These are phyloP conservation scores for Colletotrichum truncatum DNA, from an alignment of 2,329 filamentous ascomycete species.

Conservation along the genomic window DNA sequence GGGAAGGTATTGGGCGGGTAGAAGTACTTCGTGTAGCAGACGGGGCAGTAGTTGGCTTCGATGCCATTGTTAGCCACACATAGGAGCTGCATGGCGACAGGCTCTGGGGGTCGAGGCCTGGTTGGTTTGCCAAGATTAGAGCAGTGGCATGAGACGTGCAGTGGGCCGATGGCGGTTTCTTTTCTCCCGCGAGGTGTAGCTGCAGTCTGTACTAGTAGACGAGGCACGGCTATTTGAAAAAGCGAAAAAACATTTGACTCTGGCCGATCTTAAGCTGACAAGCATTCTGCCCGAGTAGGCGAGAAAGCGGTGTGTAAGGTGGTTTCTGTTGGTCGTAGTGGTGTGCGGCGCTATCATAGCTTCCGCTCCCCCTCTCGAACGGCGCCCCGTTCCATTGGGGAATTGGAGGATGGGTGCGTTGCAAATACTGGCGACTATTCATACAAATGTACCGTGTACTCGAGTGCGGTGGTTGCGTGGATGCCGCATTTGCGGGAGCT, in stretches of 20 bases:
- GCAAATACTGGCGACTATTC: constrained; percentile 2
- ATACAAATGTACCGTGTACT: too few relatives aligned
- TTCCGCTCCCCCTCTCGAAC: constrained; percentile 15
- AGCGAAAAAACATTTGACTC: background rate
- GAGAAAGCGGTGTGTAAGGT: constrained; percentile 1
- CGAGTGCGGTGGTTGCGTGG: constrained; percentile 2
- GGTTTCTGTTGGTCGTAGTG: background rate
- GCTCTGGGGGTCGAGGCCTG: background rate
- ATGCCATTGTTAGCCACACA: constrained; percentile 2
- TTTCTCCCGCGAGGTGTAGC: constrained; percentile 1
- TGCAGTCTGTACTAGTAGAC: too few relatives aligned
- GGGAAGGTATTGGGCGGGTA: constrained; percentile 12
- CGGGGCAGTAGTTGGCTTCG: background rate
- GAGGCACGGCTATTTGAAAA: background rate
- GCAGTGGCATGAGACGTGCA: constrained; percentile 16
- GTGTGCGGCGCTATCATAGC: constrained; percentile 19
- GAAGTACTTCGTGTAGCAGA: constrained; percentile 21
- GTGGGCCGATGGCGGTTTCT: constrained; percentile 4
- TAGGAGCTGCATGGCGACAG: background rate
- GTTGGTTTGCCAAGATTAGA: constrained; percentile 19
- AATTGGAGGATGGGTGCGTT: constrained; percentile 16
- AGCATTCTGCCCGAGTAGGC: background rate
- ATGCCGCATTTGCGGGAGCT: background rate
- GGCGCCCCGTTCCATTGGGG: constrained; percentile 20
- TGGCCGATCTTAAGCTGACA: background rate